These are phyloP conservation scores for Aegilops speltoides DNA, from an alignment of 176 grass and related monocot genomes.

Conservation along the genomic window DNA sequence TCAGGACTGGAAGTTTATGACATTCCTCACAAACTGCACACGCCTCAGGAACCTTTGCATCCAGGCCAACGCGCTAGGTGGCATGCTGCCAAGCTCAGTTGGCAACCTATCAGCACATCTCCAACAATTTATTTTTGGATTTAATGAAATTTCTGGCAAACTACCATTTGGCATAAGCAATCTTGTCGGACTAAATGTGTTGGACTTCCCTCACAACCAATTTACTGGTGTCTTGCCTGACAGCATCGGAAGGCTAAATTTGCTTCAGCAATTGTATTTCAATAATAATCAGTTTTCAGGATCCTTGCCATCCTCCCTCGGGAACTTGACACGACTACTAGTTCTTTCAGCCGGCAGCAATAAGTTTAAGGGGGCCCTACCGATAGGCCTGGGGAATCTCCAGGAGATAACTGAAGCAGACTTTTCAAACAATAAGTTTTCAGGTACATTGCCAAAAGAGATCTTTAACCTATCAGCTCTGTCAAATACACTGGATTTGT, in stretches of 20 bases:
- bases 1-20: too few relatives aligned
- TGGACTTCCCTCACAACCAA: conserved; percentile 19
- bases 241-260: conserved; percentile 34
- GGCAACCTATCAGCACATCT: conserved; percentile 33
- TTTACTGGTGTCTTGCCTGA: conserved; percentile 28
- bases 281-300: too few relatives aligned
- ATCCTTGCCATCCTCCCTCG: too few relatives aligned
- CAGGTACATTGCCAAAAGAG: conserved; percentile 3
- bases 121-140: conserved; percentile 16
- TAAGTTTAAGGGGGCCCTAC: conserved; percentile 3
- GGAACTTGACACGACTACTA: too few relatives aligned
- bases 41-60: conserved; percentile 22
- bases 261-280: neutral
- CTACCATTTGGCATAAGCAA: too few relatives aligned
- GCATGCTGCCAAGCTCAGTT: conserved; percentile 25
- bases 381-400: neutral
- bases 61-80: conserved; percentile 24
- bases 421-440: neutral
- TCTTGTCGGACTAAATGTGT: too few relatives aligned
- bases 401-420: too few relatives aligned
- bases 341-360: conserved; percentile 2
- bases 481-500: neutral
- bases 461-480: conserved; percentile 14
- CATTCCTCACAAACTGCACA: too few relatives aligned
- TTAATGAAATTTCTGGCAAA: too few relatives aligned